phyloP scores from a whole-genome alignment of 805 yeast species.

The Nakazawaea wyomingensis region DNA sequence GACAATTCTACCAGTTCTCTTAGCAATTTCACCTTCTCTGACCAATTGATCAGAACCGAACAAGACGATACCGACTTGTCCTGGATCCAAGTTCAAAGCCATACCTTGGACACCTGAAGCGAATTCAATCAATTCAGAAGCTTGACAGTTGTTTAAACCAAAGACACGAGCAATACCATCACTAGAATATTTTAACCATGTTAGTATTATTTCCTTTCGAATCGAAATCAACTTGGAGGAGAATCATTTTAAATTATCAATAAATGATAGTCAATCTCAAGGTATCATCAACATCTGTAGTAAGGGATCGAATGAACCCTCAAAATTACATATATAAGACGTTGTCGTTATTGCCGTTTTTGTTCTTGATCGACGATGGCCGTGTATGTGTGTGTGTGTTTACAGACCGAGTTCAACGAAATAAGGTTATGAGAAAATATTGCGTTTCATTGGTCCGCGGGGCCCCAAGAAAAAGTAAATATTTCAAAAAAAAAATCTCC shows the following conservation, averaged over 20 bases:
- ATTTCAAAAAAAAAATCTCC: conserved; percentile 7
- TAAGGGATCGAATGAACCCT: too few species aligned
- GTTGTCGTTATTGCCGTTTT: too few species aligned
- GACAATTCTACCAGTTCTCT: conserved; percentile 99
- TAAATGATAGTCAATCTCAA: too few species aligned
- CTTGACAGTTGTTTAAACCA: conserved; percentile 99
- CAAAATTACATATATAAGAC: too few species aligned
- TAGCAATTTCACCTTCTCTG: conserved; percentile 99
- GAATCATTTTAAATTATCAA: too few species aligned
- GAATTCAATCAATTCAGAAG: conserved; percentile 99
- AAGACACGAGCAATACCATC: conserved; percentile 99
- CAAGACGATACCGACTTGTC: conserved; percentile 99
- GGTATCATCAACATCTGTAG: too few species aligned
- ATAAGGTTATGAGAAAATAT: conserved; percentile 26
- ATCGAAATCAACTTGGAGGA: neutral
- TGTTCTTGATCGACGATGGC: too few species aligned
- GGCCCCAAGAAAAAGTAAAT: neutral
- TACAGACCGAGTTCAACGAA: too few species aligned
- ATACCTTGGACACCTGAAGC: conserved; percentile 99
- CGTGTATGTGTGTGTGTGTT: too few species aligned
- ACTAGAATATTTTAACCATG: conserved; percentile 35
- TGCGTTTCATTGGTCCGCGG: conserved; percentile 20
- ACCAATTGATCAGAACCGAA: conserved; percentile 99
- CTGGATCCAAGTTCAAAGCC: conserved; percentile 99
- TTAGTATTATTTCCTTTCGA: neutral